Percentiles rank a stretch among this genome's conserved stretches.
These are phyloP conservation scores for Periconia digitata DNA, from an alignment of 2,329 filamentous ascomycete genomes.

Conservation along the genomic window DNA sequence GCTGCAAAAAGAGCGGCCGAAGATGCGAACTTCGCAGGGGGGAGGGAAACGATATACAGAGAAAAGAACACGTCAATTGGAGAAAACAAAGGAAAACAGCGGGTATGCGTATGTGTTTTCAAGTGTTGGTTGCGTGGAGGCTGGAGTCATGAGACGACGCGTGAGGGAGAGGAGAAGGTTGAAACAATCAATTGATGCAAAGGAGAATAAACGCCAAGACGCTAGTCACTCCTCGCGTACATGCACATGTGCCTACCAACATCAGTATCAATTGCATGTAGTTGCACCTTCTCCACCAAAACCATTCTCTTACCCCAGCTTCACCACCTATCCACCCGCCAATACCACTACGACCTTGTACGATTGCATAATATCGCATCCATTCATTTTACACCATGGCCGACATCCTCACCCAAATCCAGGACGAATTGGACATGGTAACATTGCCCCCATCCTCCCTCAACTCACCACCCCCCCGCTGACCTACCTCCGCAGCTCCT, in stretches of 20 bases:
- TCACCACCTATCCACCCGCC: neutral
- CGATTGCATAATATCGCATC: no score
- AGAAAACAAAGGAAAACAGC: neutral
- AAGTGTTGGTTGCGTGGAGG: neutral
- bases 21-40: no score
- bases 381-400: conserved; percentile 58
- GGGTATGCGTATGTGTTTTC: neutral
- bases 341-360: neutral
- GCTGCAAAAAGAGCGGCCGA: neutral
- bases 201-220: conserved; percentile 20
- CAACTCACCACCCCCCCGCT: neutral
- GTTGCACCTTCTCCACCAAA: neutral
- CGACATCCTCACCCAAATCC: conserved; percentile 78
- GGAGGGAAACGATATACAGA: neutral
- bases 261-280: neutral
- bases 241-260: no score
- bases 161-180: neutral
- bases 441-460: conserved; percentile 8
- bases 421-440: conserved; percentile 83
- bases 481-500: conserved; percentile 40
- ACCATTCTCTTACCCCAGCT: neutral
- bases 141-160: conserved; percentile 1
- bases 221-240: conserved; percentile 28
- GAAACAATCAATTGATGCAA: neutral
- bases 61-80: neutral